These are phyloP conservation scores for Leishmania guyanensis DNA, from an alignment of 208 protist genomes.

Conservation along the genomic window DNA sequence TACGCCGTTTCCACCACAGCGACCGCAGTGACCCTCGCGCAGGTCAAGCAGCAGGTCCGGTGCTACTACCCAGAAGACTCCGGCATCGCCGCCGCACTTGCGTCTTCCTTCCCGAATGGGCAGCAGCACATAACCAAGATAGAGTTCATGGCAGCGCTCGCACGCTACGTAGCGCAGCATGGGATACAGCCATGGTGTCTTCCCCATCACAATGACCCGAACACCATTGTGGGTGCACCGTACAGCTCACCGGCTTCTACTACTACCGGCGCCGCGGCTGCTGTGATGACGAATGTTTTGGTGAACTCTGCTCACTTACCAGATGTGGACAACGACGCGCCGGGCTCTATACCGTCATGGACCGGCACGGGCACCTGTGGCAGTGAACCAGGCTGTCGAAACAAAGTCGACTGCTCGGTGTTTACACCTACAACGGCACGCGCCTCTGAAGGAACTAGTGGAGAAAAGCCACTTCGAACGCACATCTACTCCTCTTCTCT, in stretches of 20 bases:
- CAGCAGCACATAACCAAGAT: slow-evolving; percentile 42
- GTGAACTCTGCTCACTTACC: neutral
- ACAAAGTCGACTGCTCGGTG: neutral
- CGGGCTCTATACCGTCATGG: neutral
- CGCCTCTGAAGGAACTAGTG: neutral
- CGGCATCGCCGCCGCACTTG: slow-evolving; percentile 56
- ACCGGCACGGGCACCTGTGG: neutral
- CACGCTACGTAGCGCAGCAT: slow-evolving; percentile 44
- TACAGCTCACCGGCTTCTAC: neutral
- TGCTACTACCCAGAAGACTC: slow-evolving; percentile 65
- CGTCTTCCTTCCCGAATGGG: neutral
- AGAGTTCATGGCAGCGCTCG: slow-evolving; percentile 64
- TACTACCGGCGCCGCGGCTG: neutral
- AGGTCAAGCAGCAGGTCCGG: slow-evolving; percentile 55
- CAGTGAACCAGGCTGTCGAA: neutral
- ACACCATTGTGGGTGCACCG: neutral
- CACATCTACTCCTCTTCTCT: slow-evolving; percentile 12
- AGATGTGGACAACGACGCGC: neutral
- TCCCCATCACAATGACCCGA: neutral
- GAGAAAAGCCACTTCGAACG: neutral
- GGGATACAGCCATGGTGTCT: slow-evolving; percentile 62
- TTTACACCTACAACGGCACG: neutral
- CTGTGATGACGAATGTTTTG: neutral
- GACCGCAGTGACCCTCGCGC: slow-evolving; percentile 34
- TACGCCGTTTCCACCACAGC: slow-evolving; percentile 50